Evolutionary conservation across 176 grass and related monocot species (phyloP).

Genomic region (Calamus simplicifolius): DNA sequence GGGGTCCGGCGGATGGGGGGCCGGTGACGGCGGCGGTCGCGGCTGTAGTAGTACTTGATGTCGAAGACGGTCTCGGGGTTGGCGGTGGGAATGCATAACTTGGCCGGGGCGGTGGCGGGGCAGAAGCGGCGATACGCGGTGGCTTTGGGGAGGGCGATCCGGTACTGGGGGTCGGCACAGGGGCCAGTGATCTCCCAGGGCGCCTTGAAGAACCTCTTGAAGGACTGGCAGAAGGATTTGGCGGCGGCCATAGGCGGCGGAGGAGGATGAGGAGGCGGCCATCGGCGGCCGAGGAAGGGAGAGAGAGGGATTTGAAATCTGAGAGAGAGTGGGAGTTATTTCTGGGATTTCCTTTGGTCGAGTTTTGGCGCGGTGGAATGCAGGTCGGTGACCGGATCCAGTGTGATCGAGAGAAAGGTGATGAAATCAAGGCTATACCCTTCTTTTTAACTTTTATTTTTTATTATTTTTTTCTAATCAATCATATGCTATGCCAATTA

Average conservation of each 20-base stretch:
- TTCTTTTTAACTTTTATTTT: no score
- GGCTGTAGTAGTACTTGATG: conserved; percentile 87
- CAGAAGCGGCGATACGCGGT: conserved; percentile 54
- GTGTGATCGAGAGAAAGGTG: no score
- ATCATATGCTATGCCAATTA: no score
- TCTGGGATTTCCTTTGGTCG: no score
- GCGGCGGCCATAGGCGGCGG: conserved; percentile 4
- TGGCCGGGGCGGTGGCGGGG: conserved; percentile 44
- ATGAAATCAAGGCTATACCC: no score
- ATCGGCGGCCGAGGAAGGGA: no score
- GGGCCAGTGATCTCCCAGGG: conserved; percentile 99
- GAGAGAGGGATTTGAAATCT: no score
- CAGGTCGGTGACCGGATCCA: no score
- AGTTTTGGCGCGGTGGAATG: no score
- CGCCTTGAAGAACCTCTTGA: conserved; percentile 74
- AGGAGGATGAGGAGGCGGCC: background rate
- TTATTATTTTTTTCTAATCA: no score
- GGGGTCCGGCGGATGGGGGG: conserved; percentile 66
- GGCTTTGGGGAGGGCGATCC: conserved; percentile 35
- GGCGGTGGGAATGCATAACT: conserved; percentile 49
- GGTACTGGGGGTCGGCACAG: conserved; percentile 69
- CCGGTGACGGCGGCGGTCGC: conserved; percentile 59
- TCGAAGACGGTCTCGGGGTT: conserved; percentile 81
- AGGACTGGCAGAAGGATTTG: conserved; percentile 53
- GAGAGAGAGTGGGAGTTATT: no score